phyloP scores from a whole-genome alignment of 306 rosid genomes.

The Hippophae rhamnoides region DNA sequence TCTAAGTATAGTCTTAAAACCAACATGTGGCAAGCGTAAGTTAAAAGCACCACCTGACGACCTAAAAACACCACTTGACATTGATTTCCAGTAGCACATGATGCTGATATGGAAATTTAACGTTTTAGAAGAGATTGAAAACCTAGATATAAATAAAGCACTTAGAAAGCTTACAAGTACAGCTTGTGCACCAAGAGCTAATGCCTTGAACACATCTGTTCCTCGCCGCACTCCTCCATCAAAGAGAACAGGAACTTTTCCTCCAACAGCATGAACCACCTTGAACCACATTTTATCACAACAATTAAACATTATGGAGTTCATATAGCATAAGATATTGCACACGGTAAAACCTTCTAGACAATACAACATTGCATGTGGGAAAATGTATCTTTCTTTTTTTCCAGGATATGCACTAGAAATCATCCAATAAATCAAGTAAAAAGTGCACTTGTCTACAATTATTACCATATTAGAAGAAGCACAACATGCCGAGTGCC shows the following conservation, averaged over 20 bases:
- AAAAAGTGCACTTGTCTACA: neutral
- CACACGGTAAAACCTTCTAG: too few species aligned
- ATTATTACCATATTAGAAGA: neutral
- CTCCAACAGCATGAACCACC: constrained; percentile 45
- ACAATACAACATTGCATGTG: too few species aligned
- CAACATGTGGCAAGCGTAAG: too few species aligned
- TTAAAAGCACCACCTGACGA: too few species aligned
- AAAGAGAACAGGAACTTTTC: constrained; percentile 42
- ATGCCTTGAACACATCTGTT: constrained; percentile 56
- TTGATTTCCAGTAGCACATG: too few species aligned
- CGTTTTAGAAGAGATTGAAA: neutral
- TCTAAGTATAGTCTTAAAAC: too few species aligned
- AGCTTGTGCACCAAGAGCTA: constrained; percentile 64
- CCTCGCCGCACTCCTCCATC: constrained; percentile 63
- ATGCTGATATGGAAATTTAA: too few species aligned
- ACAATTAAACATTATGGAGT: neutral
- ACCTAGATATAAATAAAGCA: neutral
- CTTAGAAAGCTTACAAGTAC: constrained; percentile 40
- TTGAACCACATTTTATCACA: constrained; percentile 8
- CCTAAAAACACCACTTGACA: too few species aligned
- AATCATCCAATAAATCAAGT: neutral
- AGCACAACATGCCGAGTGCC: too few species aligned
- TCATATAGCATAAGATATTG: too few species aligned
- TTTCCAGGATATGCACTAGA: too few species aligned
- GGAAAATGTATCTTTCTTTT: too few species aligned